A percentile compares a stretch with the other conserved stretches of the same genome.
Evolutionary conservation across 2,329 filamentous ascomycete species (phyloP).

Genomic region (Colletotrichum costaricense): DNA sequence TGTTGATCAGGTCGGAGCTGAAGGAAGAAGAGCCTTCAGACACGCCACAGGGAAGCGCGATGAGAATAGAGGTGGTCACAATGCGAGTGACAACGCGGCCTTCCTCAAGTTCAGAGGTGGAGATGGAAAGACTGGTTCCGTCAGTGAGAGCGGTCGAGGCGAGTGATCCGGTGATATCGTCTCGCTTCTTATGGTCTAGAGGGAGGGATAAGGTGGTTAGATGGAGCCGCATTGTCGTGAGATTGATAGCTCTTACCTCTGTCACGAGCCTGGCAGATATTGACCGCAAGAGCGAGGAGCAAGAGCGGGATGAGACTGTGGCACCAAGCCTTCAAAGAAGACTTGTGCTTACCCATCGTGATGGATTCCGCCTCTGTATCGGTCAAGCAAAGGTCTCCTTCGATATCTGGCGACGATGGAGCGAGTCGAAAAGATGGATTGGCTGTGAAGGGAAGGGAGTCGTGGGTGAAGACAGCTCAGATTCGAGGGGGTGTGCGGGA

Average conservation of each 20-base stretch:
- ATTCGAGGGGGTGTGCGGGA: background rate
- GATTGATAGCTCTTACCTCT: background rate
- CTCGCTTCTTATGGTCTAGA: background rate
- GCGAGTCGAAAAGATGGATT: background rate
- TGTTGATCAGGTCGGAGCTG: background rate
- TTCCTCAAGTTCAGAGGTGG: background rate
- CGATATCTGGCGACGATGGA: background rate
- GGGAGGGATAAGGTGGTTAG: background rate
- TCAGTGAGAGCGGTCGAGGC: background rate
- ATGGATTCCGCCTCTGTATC: background rate
- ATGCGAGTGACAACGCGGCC: conserved; percentile 7
- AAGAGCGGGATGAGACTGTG: background rate
- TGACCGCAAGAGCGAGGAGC: background rate
- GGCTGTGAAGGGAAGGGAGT: background rate
- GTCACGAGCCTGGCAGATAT: background rate
- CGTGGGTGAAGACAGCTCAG: background rate
- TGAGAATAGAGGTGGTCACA: conserved; percentile 5
- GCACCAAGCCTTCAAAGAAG: background rate
- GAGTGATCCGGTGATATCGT: background rate
- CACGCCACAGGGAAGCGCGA: background rate
- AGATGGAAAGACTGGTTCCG: background rate
- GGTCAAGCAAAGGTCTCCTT: background rate
- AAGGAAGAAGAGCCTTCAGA: background rate
- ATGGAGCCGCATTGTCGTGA: background rate
- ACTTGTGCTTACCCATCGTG: background rate